Percentiles rank a stretch among this genome's conserved stretches.
These are phyloP conservation scores for Aspergillus amoenus DNA, from an alignment of 2,329 filamentous ascomycete genomes.

Conservation along the genomic window DNA sequence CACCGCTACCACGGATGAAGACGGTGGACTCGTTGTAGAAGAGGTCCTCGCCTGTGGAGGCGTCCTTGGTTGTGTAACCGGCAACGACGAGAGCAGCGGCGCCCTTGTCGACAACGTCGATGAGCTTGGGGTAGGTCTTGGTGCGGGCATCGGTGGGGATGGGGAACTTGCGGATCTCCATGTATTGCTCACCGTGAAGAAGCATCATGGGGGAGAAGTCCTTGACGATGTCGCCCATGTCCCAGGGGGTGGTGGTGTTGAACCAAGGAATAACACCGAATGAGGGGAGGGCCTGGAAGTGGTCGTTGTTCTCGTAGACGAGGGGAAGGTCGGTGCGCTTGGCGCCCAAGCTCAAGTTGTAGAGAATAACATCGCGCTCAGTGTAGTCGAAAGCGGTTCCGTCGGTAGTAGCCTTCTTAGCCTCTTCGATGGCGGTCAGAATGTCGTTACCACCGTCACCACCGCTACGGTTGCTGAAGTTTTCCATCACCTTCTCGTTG, in stretches of 20 bases:
- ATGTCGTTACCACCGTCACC: conserved; percentile 60
- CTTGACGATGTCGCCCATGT: conserved; percentile 77
- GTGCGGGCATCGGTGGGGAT: conserved; percentile 82
- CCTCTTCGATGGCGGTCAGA: conserved; percentile 72
- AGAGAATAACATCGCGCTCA: conserved; percentile 87
- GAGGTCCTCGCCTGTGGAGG: conserved; percentile 79
- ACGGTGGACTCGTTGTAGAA: conserved; percentile 97
- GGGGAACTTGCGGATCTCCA: conserved; percentile 89
- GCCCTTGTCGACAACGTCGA: conserved; percentile 97
- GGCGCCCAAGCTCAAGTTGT: conserved; percentile 91
- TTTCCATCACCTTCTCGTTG: conserved; percentile 76
- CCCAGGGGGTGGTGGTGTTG: conserved; percentile 76
- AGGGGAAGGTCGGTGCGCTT: conserved; percentile 85
- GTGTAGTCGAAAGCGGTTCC: conserved; percentile 79
- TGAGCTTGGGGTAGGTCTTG: conserved; percentile 72
- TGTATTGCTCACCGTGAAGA: conserved; percentile 96
- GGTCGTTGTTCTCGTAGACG: conserved; percentile 84
- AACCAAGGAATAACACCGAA: conserved; percentile 96
- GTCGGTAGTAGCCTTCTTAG: conserved; percentile 68
- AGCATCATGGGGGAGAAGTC: conserved; percentile 99
- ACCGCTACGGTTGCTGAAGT: conserved; percentile 73
- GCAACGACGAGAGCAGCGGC: conserved; percentile 79
- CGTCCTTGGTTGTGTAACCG: conserved; percentile 79
- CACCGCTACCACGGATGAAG: conserved; percentile 87
- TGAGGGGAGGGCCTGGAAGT: conserved; percentile 93